Base-by-base conservation (phyloP, 2,329 filamentous ascomycete genomes). In the Hypoxylon sp. region DNA sequence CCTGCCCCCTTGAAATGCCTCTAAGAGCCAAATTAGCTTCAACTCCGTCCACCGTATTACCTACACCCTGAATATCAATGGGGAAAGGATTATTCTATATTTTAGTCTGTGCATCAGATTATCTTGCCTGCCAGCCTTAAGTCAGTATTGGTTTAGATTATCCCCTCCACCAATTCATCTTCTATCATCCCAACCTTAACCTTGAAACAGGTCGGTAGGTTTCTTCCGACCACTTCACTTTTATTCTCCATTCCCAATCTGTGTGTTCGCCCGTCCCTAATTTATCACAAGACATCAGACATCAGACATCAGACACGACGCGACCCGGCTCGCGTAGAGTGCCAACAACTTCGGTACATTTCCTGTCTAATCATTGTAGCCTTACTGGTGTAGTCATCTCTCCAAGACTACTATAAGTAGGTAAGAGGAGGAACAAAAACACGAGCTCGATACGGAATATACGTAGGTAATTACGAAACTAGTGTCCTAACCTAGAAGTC, bases 1-100 rank as follows among this genome's bases (percentile, higher is more conserved):
- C 51, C 37, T 41, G n/a, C 37, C 37, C 64, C 64, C 51, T 67
- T 64, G 64, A 56, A 53, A 55, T 63, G 54, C 55, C 50, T 51
- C 50, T 57, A 43, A 34, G 50, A 52, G 22, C 39, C 34, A 39
- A 49, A 62, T 62, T 59, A 41, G 48, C 62, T 47, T 55, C 34
- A 51, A 32, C 47, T 54, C 32, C 56, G 19, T 39, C 39, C 34
- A 49, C 34, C 34, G 20, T 41, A 63, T 43, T 54, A 55, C 41
- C 30, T 43, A 28, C 43, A 48, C 11, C 43, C 47, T 41, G 5
- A 52, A 49, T 3, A 60, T 34, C 49, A 49, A 28, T 30, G 49
- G 49, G 53, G 44, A 54, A 54, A 11, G 39, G 43, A 7, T 26
- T 26, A 26, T 51, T 55, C 52, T 24, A 32, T 46, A 39, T 41